Base-by-base conservation (phyloP, 345 rosid species). In the Lumnitzera littorea region DNA sequence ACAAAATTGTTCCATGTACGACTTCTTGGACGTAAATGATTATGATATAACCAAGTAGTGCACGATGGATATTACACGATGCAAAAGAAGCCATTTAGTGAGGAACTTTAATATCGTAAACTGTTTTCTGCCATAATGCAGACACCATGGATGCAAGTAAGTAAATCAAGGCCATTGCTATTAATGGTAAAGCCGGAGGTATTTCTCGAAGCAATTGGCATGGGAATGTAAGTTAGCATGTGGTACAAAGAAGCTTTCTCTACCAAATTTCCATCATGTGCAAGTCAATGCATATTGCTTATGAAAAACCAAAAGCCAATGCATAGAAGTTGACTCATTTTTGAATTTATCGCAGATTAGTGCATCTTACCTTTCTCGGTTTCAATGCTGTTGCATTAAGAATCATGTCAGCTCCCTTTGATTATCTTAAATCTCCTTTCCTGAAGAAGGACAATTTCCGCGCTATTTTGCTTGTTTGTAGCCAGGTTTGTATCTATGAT, bases 81-180 rank as follows among this genome's bases (percentile, higher is more conserved):
- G 7, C 36, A 29, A 29, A 29, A 29, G 36, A 29, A 29, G 36
- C 36, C 7, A 29, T 29, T 29, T 3, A 29, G 36, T 6, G 7
- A 6, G 36, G 7, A 36, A 36, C 10, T 36, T 4, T 36, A 7
- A 7, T 36, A 9, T 36, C 10, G 1, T 4, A 36, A 1, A 36
- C 11, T 36, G 7, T 36, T 36, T 27, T 36, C 43, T 4, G 43
- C 11, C 11, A 36, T 64, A 27, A 17, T 48, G 41, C 61, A 67
- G 69, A 63, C 69, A 4, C 76, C 76, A 15, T 72, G 76, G 76
- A 72, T 63, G 72, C 69, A 72, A 62, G 72, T 67, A 50, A 72
- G 72, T 63, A 67, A 58, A 58, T 67, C 72, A 53, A 58, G 76
- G 48, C 48, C 55, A 3, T 55, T 72, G 68, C 65, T 72, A 25